Base-by-base conservation (phyloP, 805 yeast species). In the Kodamaea restingae region DNA sequence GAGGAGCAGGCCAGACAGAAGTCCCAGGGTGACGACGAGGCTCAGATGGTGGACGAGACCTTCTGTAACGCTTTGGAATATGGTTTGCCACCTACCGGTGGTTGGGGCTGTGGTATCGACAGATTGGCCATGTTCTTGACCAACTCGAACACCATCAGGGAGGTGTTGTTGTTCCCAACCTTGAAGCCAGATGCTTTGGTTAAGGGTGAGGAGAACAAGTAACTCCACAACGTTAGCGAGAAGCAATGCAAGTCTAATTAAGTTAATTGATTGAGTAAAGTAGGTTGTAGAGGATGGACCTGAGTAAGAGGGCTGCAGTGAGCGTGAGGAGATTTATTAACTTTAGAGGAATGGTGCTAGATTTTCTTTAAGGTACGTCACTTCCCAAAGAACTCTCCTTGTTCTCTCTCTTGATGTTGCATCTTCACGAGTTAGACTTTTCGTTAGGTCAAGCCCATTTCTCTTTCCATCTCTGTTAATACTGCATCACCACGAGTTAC, bases 41-140 rank as follows among this genome's bases (percentile, higher is more conserved):
- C 96, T 46, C 98, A 91, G 75, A 61, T 88, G 66, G 77, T 93
- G 49, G 98, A 91, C 65, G 98, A 91, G 73, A 84, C 86, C 49
- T 91, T 91, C 90, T 84, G 95, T 75, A 86, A 90, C 56, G 97
- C 98, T 51, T 78, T 91, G 58, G 98, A 91, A 73, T 91, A 88
- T 67, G 98, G 98, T 69, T 78, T 91, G 58, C 98, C 98, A 44
- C 98, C 98, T 57, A 93, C 98, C 54, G 98, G 95, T 66, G 98
- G 98, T 54, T 91, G 98, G 98, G 98, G 98, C 55, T 84, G 95
- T 71, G 98, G 98, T 78, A 90, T 91, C 53, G 98, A 91, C 71
- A 84, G 98, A 76, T 65, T 91, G 60, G 88, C 96, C 60, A 91
- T 91, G 98, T 93, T 93, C 75, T 79, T 93, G 72, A 93, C 98